phyloP scores from a whole-genome alignment of 495 filamentous ascomycete genomes.

The Aspergillus nanangensis region DNA sequence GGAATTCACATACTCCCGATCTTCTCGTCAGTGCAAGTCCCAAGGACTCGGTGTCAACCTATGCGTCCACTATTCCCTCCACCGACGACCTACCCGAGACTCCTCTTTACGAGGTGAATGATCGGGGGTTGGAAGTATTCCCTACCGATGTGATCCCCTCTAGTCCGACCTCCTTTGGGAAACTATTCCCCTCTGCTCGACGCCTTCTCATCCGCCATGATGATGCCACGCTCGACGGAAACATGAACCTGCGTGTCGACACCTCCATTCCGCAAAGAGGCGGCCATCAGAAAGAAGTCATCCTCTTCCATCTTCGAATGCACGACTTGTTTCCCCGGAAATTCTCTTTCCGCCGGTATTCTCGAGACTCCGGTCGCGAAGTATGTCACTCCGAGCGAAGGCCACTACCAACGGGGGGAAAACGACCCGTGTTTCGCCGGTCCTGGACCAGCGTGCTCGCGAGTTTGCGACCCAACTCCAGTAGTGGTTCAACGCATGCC shows the following conservation, averaged over 20 bases:
- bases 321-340: constrained; percentile 82
- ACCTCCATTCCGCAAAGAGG: constrained; percentile 59
- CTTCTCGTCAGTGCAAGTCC: no score
- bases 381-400: constrained; percentile 82
- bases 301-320: constrained; percentile 94
- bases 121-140: constrained; percentile 55
- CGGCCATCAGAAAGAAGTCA: constrained; percentile 59
- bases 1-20: constrained; percentile 5
- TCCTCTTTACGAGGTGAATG: constrained; percentile 54
- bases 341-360: constrained; percentile 89
- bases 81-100: constrained; percentile 57
- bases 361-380: constrained; percentile 87
- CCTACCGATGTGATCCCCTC: constrained; percentile 64
- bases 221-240: constrained; percentile 85
- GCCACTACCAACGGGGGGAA: constrained; percentile 49
- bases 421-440: constrained; percentile 54
- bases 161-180: constrained; percentile 77
- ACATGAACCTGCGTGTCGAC: constrained; percentile 95
- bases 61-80: constrained; percentile 68
- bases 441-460: constrained; percentile 75
- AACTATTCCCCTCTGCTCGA: constrained; percentile 80
- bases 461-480: constrained; percentile 58
- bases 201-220: constrained; percentile 84
- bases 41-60: constrained; percentile 70
- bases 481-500: constrained; percentile 15